These are phyloP conservation scores for Phalaenopsis equestris DNA, from an alignment of 106 monocot genomes.

Conservation along the genomic window DNA sequence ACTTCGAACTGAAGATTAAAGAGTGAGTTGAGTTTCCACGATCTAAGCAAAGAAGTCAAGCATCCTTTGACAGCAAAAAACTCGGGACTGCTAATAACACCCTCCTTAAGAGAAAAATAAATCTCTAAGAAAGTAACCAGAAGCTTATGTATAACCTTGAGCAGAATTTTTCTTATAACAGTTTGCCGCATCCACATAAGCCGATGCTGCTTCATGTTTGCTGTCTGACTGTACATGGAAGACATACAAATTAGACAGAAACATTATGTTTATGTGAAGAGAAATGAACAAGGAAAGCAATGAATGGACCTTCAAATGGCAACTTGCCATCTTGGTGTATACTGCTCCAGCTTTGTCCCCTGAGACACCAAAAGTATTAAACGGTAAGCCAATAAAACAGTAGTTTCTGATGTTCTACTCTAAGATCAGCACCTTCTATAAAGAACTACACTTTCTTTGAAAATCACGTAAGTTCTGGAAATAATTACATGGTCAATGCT, in stretches of 20 bases:
- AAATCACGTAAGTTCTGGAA: too few relatives aligned
- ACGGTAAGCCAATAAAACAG: too few relatives aligned
- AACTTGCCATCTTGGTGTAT: slow-evolving; percentile 56
- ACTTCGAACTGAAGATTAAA: too few relatives aligned
- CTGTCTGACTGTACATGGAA: slow-evolving; percentile 40
- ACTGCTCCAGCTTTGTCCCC: slow-evolving; percentile 52
- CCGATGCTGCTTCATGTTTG: slow-evolving; percentile 65
- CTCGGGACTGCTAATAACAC: too few relatives aligned
- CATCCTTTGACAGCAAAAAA: too few relatives aligned
- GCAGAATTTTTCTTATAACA: slow-evolving; percentile 59
- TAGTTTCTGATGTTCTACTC: too few relatives aligned
- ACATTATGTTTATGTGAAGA: background rate
- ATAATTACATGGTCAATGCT: too few relatives aligned
- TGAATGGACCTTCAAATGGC: slow-evolving; percentile 46
- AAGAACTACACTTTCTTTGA: too few relatives aligned
- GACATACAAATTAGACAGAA: background rate
- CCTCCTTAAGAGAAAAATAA: too few relatives aligned
- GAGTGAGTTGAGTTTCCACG: too few relatives aligned
- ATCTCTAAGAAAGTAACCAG: background rate
- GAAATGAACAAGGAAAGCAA: background rate
- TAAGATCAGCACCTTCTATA: too few relatives aligned
- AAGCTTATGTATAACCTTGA: slow-evolving; percentile 22
- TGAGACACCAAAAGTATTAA: slow-evolving; percentile 9
- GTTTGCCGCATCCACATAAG: slow-evolving; percentile 65
- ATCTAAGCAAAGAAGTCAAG: too few relatives aligned